Conservation (phyloP, 177 flowering plant genomes). For the Tripterygium wilfordii region DNA sequence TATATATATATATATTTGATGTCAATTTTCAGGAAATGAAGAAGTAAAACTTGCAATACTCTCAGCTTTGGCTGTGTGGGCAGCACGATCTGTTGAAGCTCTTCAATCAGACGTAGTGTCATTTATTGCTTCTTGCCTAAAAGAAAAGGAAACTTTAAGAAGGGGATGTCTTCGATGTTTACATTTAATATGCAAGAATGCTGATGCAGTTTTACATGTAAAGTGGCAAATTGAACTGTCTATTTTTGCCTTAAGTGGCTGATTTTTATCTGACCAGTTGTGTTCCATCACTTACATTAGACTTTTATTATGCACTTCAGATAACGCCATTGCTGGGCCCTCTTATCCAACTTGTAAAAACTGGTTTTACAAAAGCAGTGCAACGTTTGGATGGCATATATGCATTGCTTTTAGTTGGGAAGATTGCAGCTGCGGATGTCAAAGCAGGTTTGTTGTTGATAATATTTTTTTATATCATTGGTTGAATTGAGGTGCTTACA, state of each 20-base stretch:
- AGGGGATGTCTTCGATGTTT: conserved; percentile 90
- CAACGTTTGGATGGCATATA: conserved; percentile 94
- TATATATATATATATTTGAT: neutral
- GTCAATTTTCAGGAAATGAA: conserved; percentile 70
- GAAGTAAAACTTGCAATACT: conserved; percentile 83
- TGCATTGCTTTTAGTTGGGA: conserved; percentile 63
- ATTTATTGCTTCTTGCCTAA: conserved; percentile 69
- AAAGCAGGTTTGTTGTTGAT: conserved; percentile 65
- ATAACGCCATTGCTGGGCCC: conserved; percentile 67
- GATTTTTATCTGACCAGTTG: conserved; percentile 1
- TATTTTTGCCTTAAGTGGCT: neutral
- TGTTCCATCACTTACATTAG: neutral
- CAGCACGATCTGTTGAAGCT: conserved; percentile 51
- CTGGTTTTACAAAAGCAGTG: conserved; percentile 83
- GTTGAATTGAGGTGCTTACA: too few relatives aligned
- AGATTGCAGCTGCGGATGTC: conserved; percentile 72
- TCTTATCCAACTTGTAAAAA: conserved; percentile 82
- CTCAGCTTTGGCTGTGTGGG: conserved; percentile 74
- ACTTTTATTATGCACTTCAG: conserved; percentile 27
- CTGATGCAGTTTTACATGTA: conserved; percentile 61
- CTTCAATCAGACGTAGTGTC: conserved; percentile 54
- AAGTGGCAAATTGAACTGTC: conserved; percentile 5
- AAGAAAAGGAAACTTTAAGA: conserved; percentile 88
- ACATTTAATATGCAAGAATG: conserved; percentile 49
- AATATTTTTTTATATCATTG: too few relatives aligned